A percentile compares a stretch with the other conserved stretches of the same genome.
These are phyloP conservation scores for Closterium sp. DNA, from an alignment of 139 green algal species.

Conservation along the genomic window DNA sequence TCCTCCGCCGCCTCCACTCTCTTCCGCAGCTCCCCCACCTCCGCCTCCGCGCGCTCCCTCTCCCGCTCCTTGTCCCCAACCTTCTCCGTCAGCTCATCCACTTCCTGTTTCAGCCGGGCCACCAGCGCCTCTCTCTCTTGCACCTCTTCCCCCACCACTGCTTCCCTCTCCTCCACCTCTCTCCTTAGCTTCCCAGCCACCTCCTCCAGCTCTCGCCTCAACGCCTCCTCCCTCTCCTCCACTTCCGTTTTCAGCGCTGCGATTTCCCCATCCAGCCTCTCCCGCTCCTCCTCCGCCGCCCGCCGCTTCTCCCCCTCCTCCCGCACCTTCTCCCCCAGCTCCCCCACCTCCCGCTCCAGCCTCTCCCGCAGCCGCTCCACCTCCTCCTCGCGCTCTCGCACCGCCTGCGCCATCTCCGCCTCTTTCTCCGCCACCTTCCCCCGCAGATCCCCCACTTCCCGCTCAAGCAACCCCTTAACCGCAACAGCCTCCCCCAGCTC, in stretches of 20 bases:
- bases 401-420: conserved; percentile 5
- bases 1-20: conserved; percentile 5
- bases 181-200: background rate
- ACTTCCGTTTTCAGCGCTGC: background rate
- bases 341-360: background rate
- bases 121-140: background rate
- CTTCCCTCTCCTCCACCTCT: conserved; percentile 6
- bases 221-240: background rate
- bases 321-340: background rate
- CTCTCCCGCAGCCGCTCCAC: background rate
- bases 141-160: background rate
- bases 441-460: conserved; percentile 10
- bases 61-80: conserved; percentile 7
- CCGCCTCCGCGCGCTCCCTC: conserved; percentile 10
- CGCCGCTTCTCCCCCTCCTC: background rate
- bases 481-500: background rate
- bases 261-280: background rate
- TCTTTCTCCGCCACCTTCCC: conserved; percentile 20
- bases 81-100: conserved; percentile 9
- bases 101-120: conserved; percentile 9
- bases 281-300: background rate
- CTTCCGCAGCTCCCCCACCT: conserved; percentile 11
- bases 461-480: background rate
- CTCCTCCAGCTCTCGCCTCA: conserved; percentile 2
- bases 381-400: conserved; percentile 11